phyloP scores from a whole-genome alignment of 805 yeast species.

The Yarrowia sp. region DNA sequence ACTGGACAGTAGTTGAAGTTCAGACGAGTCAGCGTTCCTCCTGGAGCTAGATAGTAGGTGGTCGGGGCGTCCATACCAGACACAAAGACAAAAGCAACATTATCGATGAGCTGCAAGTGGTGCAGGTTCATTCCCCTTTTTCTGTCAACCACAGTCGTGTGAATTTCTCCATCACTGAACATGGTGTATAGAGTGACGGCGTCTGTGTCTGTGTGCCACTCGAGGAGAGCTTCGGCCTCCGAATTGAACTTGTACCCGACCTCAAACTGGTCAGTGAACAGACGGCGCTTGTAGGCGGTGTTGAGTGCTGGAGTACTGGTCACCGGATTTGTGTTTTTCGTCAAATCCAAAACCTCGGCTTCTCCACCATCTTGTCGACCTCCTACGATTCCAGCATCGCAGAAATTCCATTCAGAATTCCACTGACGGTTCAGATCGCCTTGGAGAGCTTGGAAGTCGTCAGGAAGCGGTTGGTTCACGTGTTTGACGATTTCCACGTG shows the following conservation, averaged over 20 bases:
- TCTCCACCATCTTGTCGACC: neutral
- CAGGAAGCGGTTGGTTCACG: neutral
- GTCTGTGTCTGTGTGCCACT: neutral
- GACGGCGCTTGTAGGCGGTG: neutral
- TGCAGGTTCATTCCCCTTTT: neutral
- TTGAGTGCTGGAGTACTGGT: too few relatives aligned
- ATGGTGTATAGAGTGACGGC: neutral
- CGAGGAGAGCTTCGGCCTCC: neutral
- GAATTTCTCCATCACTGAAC: neutral
- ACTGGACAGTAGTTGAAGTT: neutral
- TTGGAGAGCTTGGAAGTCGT: neutral
- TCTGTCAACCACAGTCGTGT: neutral
- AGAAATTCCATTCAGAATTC: neutral
- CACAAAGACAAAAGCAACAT: neutral
- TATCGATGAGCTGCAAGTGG: neutral
- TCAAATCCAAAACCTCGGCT: neutral
- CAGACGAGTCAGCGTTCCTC: neutral
- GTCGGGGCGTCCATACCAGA: neutral
- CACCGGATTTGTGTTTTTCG: too few relatives aligned
- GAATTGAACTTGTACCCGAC: neutral
- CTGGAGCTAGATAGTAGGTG: neutral
- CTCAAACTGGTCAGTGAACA: neutral
- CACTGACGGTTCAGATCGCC: slow-evolving; percentile 5
- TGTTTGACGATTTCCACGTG: neutral
- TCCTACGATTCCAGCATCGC: neutral